Conservation (phyloP, 139 green algal species). For the Chlamydomonas applanata region DNA sequence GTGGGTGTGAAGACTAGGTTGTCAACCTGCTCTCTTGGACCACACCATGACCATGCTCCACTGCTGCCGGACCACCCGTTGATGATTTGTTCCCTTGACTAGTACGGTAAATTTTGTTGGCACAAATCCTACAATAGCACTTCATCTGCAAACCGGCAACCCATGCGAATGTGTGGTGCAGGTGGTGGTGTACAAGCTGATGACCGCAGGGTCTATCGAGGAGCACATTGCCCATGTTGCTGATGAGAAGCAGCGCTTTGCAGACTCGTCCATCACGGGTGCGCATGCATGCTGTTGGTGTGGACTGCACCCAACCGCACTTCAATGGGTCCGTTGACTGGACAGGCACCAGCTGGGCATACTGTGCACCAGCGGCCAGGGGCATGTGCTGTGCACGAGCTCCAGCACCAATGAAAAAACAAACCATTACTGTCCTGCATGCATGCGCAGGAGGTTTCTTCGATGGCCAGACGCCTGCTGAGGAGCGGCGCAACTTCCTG, state of each 20-base stretch:
- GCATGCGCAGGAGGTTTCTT: constrained; percentile 76
- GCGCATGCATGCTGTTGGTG: not conserved
- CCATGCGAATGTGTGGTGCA: constrained; percentile 6
- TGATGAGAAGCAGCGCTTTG: constrained; percentile 71
- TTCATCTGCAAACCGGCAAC: not conserved
- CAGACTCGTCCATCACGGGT: constrained; percentile 68
- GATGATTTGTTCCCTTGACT: not conserved
- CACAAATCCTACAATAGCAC: not conserved
- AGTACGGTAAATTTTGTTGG: not conserved
- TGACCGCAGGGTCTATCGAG: constrained; percentile 71
- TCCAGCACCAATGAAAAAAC: no score
- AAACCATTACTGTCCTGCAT: no score
- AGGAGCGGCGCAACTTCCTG: constrained; percentile 70
- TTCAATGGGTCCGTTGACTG: no score
- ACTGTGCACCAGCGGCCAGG: no score
- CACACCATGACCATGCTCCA: no score
- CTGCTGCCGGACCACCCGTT: constrained; percentile 38
- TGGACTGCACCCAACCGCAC: no score
- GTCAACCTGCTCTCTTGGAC: constrained; percentile 57
- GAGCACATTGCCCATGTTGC: constrained; percentile 74
- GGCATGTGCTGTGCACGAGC: no score
- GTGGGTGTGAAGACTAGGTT: constrained; percentile 63
- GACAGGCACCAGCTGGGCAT: no score
- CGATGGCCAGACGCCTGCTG: constrained; percentile 69
- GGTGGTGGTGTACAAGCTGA: constrained; percentile 72